Percentiles rank a stretch among this genome's conserved stretches.
Evolutionary conservation across 495 filamentous ascomycete genomes (phyloP).

Genomic region (Letharia lupina): DNA sequence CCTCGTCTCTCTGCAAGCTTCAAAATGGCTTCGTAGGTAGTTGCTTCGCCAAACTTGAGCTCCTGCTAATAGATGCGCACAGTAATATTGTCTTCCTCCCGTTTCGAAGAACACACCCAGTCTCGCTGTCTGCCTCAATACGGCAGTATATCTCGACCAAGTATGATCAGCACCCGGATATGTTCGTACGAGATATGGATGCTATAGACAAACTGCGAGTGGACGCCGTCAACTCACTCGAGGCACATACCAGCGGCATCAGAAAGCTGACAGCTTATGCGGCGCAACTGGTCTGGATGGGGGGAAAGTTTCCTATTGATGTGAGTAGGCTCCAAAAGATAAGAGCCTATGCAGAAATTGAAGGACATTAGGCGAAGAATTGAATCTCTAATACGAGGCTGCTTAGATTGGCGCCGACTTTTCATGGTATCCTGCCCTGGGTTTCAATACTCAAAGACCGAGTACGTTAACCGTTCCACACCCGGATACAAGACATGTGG

Average conservation of each 20-base stretch:
- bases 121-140: constrained; percentile 72
- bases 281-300: constrained; percentile 87
- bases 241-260: constrained; percentile 84
- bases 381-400: neutral
- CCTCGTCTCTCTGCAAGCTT: neutral
- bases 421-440: constrained; percentile 87
- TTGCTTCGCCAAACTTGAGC: neutral
- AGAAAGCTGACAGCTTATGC: constrained; percentile 81
- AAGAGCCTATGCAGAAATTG: constrained; percentile 4
- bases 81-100: constrained; percentile 60
- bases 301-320: constrained; percentile 94
- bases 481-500: neutral
- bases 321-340: constrained; percentile 41
- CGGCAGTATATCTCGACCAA: constrained; percentile 95
- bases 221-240: constrained; percentile 77
- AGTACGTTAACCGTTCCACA: constrained; percentile 31
- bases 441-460: constrained; percentile 75
- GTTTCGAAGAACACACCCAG: constrained; percentile 73
- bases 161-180: constrained; percentile 98
- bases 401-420: constrained; percentile 86
- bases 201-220: constrained; percentile 73
- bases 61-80: neutral
- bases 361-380: constrained; percentile 3
- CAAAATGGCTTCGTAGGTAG: constrained; percentile 19
- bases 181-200: constrained; percentile 86